Base-by-base conservation (phyloP, 495 filamentous ascomycete genomes). In the Melanomma pulvis-pyrius region DNA sequence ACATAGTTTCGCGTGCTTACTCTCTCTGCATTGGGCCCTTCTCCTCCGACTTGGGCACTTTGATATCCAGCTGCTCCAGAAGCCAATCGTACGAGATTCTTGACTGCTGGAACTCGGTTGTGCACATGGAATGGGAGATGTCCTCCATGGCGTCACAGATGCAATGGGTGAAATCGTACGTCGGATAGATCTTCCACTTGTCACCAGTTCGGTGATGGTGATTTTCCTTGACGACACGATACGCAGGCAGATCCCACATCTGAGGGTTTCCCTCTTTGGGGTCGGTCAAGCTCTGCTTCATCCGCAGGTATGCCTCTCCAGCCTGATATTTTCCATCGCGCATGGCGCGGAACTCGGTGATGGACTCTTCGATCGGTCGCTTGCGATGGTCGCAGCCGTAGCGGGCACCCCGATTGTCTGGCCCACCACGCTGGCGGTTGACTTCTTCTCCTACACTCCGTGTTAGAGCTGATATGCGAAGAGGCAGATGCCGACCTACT, bases 101-200 rank as follows among this genome's bases (percentile, higher is more conserved):
- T 21, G 87, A 86, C 56, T 86, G 82, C 65, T 88, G 81, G 73
- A 96, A 96, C 74, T 96, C 92, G 4, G 88, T 90, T 0, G 92
- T 96, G 78, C 92, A 97, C 47, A 96, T 81, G 15, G 88, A 92
- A 80, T 96, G 92, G 1, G 92, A 90, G 73, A 97, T 93, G 28
- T 82, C 83, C 78, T 97, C 93, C 57, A 94, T 90, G 70, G 87
- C 88, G 82, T 94, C 92, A 68, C 88, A 92, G n/a, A 96, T 80
- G 65, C 89, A 90, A 77, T 96, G 91, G 8, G 92, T 90, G 69
- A 96, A 93, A 73, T 96, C 93, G 73, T 97, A 96, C 0, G 92
- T 92, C 0, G 92, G 93, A 69, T 93, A 96, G 49, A 96, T 91
- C 70, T 82, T 85, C 90, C 91, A 96, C 73, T 87, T 83, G 61